Base-by-base conservation (phyloP, 495 filamentous ascomycete genomes). In the Cryomyces minteri region DNA sequence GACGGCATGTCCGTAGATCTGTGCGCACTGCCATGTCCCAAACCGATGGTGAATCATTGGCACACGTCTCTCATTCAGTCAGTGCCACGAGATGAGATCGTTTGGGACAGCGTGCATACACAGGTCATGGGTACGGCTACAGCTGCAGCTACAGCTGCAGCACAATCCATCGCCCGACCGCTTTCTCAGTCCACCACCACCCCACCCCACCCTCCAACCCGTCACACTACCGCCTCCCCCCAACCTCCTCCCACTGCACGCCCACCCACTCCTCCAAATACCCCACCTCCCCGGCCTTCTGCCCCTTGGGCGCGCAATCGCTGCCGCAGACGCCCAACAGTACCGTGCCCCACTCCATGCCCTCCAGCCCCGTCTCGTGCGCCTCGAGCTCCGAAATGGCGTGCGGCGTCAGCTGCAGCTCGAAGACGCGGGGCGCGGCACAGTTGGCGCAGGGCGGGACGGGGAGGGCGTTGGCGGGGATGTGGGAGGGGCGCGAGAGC, bases 311-410 rank as follows among this genome's bases (percentile, higher is more conserved):
- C 39, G 64, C 68, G 61, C 85, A 93, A 56, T 88, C 77, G 53
- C 58, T 66, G 39, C 60, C 64, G 61, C 90, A 99, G 18, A 92
- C 86, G 0, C 76, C 84, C n/a, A 95, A 59, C 39, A 96, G 74
- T n/a, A 99, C 70, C 10, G 83, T 94, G 0, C 92, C 92, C 90
- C 90, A 99, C 53, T 99, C 90, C 90, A 99, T 95, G 0, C 92
- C 90, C 36, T 88, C 85, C 44, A 94, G 57, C 9, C 75, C 73
- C 50, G 73, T 65, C 46, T 85, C 77, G 12, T 84, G 84, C 5
- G 71, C 79, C 65, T 98, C 90, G 37, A 98, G 66, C 65, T 90
- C 79, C 32, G 71, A 75, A 60, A 98, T 98, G 4, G 86, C 82
- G 59, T 92, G 84, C 44, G 88, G 83, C 54, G 79, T 83, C 54